These are phyloP conservation scores for Glycine soja DNA, from an alignment of 306 rosid genomes.

Conservation along the genomic window DNA sequence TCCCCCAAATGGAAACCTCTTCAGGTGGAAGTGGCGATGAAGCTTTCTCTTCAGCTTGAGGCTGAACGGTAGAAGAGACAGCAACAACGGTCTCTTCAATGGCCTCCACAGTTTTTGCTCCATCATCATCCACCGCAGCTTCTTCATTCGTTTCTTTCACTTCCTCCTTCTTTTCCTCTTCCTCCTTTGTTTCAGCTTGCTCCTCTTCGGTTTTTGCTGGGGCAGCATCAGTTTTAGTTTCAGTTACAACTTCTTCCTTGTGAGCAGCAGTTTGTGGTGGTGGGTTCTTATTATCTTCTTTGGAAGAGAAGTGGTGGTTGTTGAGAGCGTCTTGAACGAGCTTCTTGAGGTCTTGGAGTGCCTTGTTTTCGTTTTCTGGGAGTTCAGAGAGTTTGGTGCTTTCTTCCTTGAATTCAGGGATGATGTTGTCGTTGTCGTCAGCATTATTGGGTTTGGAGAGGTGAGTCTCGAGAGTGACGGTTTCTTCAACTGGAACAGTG, in stretches of 20 bases:
- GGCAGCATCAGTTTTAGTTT: background rate
- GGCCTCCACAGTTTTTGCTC: constrained; percentile 85
- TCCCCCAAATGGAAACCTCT: constrained; percentile 72
- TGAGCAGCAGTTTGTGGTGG: constrained; percentile 6
- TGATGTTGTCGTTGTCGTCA: background rate
- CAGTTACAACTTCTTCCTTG: constrained; percentile 1
- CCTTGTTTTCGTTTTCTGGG: constrained; percentile 55
- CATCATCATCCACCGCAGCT: constrained; percentile 66
- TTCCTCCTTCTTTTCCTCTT: background rate
- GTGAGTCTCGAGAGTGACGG: constrained; percentile 43
- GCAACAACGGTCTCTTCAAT: constrained; percentile 76
- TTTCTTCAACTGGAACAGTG: constrained; percentile 11
- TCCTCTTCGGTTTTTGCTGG: background rate
- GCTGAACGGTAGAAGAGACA: constrained; percentile 58
- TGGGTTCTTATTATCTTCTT: constrained; percentile 27
- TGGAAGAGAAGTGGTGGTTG: constrained; percentile 60
- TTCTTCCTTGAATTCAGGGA: constrained; percentile 64
- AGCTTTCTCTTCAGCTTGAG: constrained; percentile 37
- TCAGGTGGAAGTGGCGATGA: constrained; percentile 49
- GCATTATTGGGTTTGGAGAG: constrained; percentile 42
- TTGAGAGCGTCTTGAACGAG: constrained; percentile 69
- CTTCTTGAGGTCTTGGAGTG: constrained; percentile 65
- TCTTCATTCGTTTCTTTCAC: constrained; percentile 44
- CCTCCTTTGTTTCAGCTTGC: background rate
- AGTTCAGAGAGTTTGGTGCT: constrained; percentile 60